Base-by-base conservation (phyloP, 495 filamentous ascomycete species). In the Daldinia caldariorum region DNA sequence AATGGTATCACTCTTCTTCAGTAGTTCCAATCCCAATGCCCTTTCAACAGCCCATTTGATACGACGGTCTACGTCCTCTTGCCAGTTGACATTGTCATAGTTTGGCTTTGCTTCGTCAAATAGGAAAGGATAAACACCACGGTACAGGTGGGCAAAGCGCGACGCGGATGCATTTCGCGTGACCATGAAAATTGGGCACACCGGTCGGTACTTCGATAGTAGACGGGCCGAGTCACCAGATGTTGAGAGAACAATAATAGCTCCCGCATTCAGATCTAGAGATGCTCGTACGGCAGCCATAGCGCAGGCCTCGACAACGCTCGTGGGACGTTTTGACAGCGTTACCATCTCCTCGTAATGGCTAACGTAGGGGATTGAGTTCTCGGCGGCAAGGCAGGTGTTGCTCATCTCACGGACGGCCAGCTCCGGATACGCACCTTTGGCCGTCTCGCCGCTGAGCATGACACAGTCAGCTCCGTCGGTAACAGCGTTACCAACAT, bases 391-490 rank as follows among this genome's bases (percentile, higher is more conserved):
- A 78, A 97, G 83, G 80, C 95, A 97, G 51, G 96, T 94, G 84
- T 97, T 92, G 86, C 92, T 91, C 95, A 99, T 99, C 90, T 97
- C 96, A 37, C 86, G 89, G 57, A 99, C 94, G 55, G 95, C 91
- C 83, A 97, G 93, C 59, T 85, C 84, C 45, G 95, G 95, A 83
- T 99, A 99, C 80, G 86, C 89, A 76, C 95, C 95, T 88, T 99
- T 99, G 79, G 95, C 96, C 34, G 95, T 99, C 86, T 99, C 95
- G 66, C 95, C 95, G 54, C 94, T 97, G 84, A 99, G 87, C 95
- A 99, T 99, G 81, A 99, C 95, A 85, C 95, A 99, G 85, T 99
- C 95, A 43, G 94, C 94, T 76, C 95, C 95, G 74, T 99, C 95
- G 38, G 97, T 90, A 61, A 99, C 94, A 62, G 95, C 95, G 79